Conservation (phyloP, 768 basidiomycete species). For the Grammothele lineata region DNA sequence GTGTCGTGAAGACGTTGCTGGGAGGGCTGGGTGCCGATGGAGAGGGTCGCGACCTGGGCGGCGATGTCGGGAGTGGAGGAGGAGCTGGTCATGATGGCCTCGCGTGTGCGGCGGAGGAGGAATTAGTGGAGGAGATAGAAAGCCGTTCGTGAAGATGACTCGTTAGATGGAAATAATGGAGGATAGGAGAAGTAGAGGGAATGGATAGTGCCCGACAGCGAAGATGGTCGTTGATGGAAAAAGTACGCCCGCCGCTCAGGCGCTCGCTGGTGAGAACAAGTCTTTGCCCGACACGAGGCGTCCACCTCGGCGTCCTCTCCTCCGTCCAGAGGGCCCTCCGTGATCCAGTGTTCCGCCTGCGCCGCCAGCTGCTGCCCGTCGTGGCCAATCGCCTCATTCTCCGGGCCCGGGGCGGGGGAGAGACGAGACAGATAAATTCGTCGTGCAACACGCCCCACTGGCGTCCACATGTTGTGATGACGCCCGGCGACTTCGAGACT, state of each 20-base stretch:
- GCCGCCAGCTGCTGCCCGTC: no score
- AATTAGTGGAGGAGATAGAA: constrained; percentile 15
- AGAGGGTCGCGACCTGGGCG: constrained; percentile 41
- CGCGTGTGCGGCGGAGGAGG: constrained; percentile 6
- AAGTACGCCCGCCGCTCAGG: constrained; percentile 16
- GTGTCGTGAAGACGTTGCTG: constrained; percentile 82
- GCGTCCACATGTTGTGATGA: no score
- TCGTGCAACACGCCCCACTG: no score
- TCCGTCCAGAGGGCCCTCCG: background rate
- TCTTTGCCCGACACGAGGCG: constrained; percentile 12
- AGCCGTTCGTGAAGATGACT: constrained; percentile 21
- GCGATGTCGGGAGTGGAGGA: constrained; percentile 72
- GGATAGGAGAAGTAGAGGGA: constrained; percentile 17
- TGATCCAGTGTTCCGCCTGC: no score
- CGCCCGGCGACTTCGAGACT: no score
- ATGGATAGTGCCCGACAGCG: constrained; percentile 18
- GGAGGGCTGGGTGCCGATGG: constrained; percentile 56
- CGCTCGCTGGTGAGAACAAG: constrained; percentile 16
- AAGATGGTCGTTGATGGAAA: constrained; percentile 30
- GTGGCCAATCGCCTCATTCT: no score
- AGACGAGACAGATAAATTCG: no score
- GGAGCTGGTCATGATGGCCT: constrained; percentile 66
- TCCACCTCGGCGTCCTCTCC: background rate
- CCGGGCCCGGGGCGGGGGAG: no score
- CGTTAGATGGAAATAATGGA: constrained; percentile 20